These are phyloP conservation scores for Leccinum obscurum DNA, from an alignment of 768 basidiomycete species.

Conservation along the genomic window DNA sequence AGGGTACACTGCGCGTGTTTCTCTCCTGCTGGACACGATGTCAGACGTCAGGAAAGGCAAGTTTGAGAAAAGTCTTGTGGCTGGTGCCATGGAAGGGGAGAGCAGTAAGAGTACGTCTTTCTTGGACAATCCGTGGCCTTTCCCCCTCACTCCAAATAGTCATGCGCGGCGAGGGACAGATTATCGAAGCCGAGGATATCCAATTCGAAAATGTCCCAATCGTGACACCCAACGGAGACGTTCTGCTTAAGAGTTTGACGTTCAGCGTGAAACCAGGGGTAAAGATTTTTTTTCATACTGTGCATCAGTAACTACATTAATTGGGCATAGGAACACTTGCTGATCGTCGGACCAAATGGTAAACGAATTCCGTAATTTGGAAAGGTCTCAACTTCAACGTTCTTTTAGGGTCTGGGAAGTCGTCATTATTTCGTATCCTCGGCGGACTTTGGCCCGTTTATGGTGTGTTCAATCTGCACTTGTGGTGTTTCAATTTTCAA, in stretches of 20 bases:
- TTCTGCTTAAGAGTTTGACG: conserved; percentile 79
- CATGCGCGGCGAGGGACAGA: conserved; percentile 71
- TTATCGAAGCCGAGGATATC: conserved; percentile 87
- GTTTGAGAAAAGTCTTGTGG: conserved; percentile 87
- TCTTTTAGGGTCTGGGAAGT: conserved; percentile 75
- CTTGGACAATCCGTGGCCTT: background rate
- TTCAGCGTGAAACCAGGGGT: conserved; percentile 91
- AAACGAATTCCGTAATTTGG: conserved; percentile 3
- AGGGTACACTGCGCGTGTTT: conserved; percentile 92
- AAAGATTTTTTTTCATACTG: conserved; percentile 9
- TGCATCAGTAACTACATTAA: background rate
- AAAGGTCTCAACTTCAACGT: background rate
- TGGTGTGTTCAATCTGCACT: conserved; percentile 21
- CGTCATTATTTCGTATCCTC: conserved; percentile 91
- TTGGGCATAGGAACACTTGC: conserved; percentile 70
- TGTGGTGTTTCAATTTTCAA: background rate
- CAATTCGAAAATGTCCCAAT: conserved; percentile 92
- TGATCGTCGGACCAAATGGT: conserved; percentile 96
- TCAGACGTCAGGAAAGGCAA: conserved; percentile 79
- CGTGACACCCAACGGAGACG: conserved; percentile 93
- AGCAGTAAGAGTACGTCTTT: conserved; percentile 66
- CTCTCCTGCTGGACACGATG: conserved; percentile 88
- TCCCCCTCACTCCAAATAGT: conserved; percentile 47
- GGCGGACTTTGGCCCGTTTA: conserved; percentile 94
- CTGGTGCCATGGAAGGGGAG: conserved; percentile 68